These are phyloP conservation scores for Curvularia sp. DNA, from an alignment of 2,329 filamentous ascomycete genomes.

Conservation along the genomic window DNA sequence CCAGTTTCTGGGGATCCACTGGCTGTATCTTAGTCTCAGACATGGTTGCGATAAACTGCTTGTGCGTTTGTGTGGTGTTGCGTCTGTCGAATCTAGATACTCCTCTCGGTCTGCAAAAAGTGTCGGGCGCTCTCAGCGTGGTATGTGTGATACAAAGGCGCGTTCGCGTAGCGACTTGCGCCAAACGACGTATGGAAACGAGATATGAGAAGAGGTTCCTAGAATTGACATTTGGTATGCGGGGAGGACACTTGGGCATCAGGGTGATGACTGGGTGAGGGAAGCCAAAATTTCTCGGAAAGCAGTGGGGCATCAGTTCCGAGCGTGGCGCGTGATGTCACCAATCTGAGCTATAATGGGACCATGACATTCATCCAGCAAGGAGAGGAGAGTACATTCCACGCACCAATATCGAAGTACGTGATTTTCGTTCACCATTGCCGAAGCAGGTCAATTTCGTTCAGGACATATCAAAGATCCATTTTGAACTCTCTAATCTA, in stretches of 20 bases:
- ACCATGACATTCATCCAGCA: neutral
- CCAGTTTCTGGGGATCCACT: constrained; percentile 52
- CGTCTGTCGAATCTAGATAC: neutral
- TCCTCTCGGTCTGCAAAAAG: constrained; percentile 7
- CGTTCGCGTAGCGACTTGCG: constrained; percentile 34
- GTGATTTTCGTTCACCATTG: neutral
- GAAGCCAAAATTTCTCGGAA: constrained; percentile 39
- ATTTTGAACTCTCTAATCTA: neutral
- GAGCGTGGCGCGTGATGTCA: constrained; percentile 37
- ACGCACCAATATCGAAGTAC: neutral
- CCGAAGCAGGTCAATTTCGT: neutral
- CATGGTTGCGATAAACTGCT: constrained; percentile 28
- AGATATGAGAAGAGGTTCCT: constrained; percentile 20
- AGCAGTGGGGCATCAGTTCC: constrained; percentile 24
- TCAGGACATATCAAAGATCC: neutral
- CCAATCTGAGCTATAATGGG: neutral
- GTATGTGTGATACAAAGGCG: constrained; percentile 21
- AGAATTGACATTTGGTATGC: constrained; percentile 46
- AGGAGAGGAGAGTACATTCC: neutral
- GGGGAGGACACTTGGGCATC: constrained; percentile 41
- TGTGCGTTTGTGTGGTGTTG: constrained; percentile 6
- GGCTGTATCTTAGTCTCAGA: constrained; percentile 47
- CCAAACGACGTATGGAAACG: constrained; percentile 32
- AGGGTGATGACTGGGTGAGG: constrained; percentile 37
- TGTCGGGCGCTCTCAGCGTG: constrained; percentile 33